Evolutionary conservation across 108 stramenopile species (phyloP), one percentile per base, ranked within the genome.

Genomic region (Nitzschia palea): DNA sequence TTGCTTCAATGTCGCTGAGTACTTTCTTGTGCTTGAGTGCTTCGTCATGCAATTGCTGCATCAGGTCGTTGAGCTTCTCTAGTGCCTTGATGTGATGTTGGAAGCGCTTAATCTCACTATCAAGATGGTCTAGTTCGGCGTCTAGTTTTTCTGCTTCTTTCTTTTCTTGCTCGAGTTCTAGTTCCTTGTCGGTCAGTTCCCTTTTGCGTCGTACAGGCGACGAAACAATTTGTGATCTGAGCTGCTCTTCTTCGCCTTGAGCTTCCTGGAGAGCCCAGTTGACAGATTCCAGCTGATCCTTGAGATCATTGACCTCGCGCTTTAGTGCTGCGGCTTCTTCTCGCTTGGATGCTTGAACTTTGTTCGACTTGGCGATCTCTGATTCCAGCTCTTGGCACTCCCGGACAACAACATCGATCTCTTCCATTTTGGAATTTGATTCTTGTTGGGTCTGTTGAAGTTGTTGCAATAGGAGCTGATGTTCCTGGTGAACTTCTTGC

Each of bases 281-380:
- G 0, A 84, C 73, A 17, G 86, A 86, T 29, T 83, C 86, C 29
- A 93, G 71, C 65, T 89, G 80, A 77, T 95, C 91, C 59, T 91
- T 85, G 14, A 95, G 65, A 32, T 81, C 86, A 56, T 83, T 91
- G 61, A 84, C 85, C 53, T 80, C 69, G 56, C 85, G 89, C 73
- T 95, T 93, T 25, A 93, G 81, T 34, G 71, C 65, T 18, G 78
- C 75, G 2, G 84, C 86, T 59, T 93, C 85, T 62, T 89, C 88
- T 48, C 95, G 84, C 37, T 85, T 83, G 22, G 83, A 68, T 0
- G 88, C 68, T 62, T 95, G 95, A 9, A 83, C 61, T 57, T 89
- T 87, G 70, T 95, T 95, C 50, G 87, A 77, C 23, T 81, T 78
- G 25, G 89, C 87, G 51, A 95, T 91, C 35, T 91, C 88, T 0